A percentile compares a stretch with the other conserved stretches of the same genome.
Conservation (phyloP, 192 early-diverging fungal genomes). For the Irineochytrium annulatum region DNA sequence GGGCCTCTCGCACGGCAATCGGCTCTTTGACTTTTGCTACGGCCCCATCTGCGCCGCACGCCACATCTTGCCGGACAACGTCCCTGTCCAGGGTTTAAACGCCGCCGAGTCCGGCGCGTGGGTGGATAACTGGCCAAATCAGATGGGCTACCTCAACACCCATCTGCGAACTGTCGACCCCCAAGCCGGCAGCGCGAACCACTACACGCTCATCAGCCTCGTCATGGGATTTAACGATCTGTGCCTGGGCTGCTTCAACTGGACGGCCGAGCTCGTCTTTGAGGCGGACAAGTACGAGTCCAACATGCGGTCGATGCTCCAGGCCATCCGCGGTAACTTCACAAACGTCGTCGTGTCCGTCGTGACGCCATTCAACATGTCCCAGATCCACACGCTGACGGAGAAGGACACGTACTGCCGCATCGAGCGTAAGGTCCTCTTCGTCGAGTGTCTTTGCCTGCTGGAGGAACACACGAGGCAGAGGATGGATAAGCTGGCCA, state of each 20-base stretch:
- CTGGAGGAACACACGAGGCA: background rate
- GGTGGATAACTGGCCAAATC: background rate
- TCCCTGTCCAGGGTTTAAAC: conserved; percentile 1
- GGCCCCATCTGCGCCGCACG: conserved; percentile 15
- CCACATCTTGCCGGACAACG: background rate
- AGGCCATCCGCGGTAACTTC: background rate
- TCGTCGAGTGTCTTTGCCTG: background rate
- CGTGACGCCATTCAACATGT: background rate
- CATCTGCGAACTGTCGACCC: background rate
- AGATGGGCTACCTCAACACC: background rate
- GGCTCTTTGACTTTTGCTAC: conserved; percentile 44
- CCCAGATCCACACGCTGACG: background rate
- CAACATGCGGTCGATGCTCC: background rate
- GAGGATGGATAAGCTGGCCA: background rate
- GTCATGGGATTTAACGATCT: conserved; percentile 54
- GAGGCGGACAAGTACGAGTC: conserved; percentile 5
- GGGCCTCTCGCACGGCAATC: conserved; percentile 35
- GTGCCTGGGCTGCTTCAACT: conserved; percentile 34
- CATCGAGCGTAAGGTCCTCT: background rate
- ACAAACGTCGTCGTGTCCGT: background rate
- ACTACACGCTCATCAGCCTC: conserved; percentile 41
- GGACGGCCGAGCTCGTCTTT: conserved; percentile 6
- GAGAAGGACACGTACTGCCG: background rate
- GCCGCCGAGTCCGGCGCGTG: background rate
- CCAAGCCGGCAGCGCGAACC: background rate